These are phyloP conservation scores for Plasmodium billcollinsi DNA, from an alignment of 169 alveolate species.

Conservation along the genomic window DNA sequence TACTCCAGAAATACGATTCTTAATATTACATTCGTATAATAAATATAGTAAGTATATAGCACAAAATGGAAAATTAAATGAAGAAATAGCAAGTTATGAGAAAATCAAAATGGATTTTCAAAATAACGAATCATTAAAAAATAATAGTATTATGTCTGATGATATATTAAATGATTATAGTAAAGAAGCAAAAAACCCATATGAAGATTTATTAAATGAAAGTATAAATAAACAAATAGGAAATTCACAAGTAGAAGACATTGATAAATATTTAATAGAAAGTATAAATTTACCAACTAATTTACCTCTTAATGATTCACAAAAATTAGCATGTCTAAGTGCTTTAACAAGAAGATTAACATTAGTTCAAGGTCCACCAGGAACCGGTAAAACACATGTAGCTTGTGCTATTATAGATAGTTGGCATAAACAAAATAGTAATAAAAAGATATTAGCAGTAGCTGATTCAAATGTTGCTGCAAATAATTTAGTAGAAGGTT, in stretches of 20 bases:
- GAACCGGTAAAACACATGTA: conserved; percentile 89
- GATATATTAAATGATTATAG: conserved; percentile 61
- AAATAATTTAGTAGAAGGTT: conserved; percentile 84
- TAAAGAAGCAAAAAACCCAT: conserved; percentile 68
- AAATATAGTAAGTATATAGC: conserved; percentile 67
- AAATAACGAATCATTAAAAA: conserved; percentile 37
- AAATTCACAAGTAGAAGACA: conserved; percentile 49
- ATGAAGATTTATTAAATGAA: conserved; percentile 64
- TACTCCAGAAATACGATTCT: conserved; percentile 74
- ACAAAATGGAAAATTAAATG: conserved; percentile 61
- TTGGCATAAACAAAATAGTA: conserved; percentile 78
- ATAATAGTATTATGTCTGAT: conserved; percentile 6
- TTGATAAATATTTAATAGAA: conserved; percentile 64
- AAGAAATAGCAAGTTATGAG: conserved; percentile 58
- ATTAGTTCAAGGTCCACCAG: conserved; percentile 90
- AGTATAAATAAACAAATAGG: conserved; percentile 73
- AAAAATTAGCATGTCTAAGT: conserved; percentile 80
- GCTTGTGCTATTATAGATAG: conserved; percentile 88
- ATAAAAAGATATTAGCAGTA: conserved; percentile 83
- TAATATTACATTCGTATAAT: conserved; percentile 57
- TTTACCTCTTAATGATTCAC: conserved; percentile 82
- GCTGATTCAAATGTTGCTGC: conserved; percentile 90
- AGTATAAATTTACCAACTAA: conserved; percentile 76
- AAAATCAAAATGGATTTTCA: conserved; percentile 65
- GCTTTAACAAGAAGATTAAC: conserved; percentile 82